Evolutionary conservation across 352 stramenopile genomes (phyloP).

Genomic region (Phytopythium chamaehyphon): DNA sequence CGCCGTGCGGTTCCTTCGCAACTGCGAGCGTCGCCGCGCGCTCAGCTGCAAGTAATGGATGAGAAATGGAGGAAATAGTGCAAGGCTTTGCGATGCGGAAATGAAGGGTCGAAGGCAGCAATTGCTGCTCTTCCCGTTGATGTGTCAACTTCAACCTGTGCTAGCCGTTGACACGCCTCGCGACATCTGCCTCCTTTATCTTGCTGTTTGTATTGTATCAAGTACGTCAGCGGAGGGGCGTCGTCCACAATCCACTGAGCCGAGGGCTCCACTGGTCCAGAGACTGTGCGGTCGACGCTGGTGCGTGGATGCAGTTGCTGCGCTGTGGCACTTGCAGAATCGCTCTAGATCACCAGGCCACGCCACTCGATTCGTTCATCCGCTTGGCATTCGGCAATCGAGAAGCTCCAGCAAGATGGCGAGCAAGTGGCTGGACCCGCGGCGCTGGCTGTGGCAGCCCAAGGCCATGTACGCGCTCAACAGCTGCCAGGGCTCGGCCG

Average conservation of each 20-base stretch:
- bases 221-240: background rate
- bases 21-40: conserved; percentile 14
- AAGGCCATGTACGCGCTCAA: conserved; percentile 75
- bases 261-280: background rate
- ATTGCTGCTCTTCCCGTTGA: no score
- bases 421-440: conserved; percentile 17
- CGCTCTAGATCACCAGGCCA: no score
- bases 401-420: conserved; percentile 4
- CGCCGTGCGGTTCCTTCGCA: conserved; percentile 23
- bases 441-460: conserved; percentile 34
- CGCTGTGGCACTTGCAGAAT: background rate
- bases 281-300: background rate
- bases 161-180: no score
- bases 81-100: no score
- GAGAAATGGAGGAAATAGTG: no score
- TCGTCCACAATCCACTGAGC: background rate
- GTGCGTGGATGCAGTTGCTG: conserved; percentile 4
- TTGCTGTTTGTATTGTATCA: background rate
- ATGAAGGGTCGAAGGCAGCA: no score
- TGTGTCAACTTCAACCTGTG: no score
- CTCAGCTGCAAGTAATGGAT: background rate
- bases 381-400: conserved; percentile 4
- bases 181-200: no score
- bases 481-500: conserved; percentile 49
- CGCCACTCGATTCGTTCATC: no score